Percentiles rank a stretch among this genome's conserved stretches.
Evolutionary conservation across 2,329 filamentous ascomycete species (phyloP).

Genomic region (Aspergillus sojae): DNA sequence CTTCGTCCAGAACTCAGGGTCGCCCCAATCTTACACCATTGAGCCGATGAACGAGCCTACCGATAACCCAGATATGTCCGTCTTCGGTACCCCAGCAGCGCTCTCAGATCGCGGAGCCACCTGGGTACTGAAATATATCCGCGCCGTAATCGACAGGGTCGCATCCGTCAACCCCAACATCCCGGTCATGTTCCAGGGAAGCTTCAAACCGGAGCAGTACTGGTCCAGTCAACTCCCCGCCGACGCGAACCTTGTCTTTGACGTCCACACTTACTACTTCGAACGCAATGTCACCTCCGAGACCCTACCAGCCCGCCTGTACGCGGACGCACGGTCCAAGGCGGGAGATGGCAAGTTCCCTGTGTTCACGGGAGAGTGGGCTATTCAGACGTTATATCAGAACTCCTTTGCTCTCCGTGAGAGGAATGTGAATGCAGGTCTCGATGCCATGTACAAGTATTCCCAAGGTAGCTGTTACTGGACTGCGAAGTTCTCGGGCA

Average conservation of each 20-base stretch:
- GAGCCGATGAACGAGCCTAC: constrained; percentile 32
- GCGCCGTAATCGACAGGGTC: constrained; percentile 23
- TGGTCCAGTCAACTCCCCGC: constrained; percentile 23
- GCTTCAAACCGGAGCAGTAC: constrained; percentile 26
- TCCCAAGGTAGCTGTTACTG: constrained; percentile 26
- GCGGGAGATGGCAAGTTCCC: constrained; percentile 24
- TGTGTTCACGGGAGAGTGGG: constrained; percentile 29
- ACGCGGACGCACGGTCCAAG: constrained; percentile 19
- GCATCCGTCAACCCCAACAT: constrained; percentile 18
- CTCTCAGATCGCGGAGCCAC: constrained; percentile 25
- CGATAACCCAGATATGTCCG: constrained; percentile 24
- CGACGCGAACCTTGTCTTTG: constrained; percentile 27
- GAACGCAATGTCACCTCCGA: constrained; percentile 19
- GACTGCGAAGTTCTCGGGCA: constrained; percentile 22
- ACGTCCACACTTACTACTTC: constrained; percentile 31
- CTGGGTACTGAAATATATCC: constrained; percentile 28
- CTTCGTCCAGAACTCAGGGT: constrained; percentile 22
- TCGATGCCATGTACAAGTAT: constrained; percentile 18
- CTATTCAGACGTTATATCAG: constrained; percentile 20
- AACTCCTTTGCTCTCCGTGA: constrained; percentile 22
- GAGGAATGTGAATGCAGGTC: constrained; percentile 20
- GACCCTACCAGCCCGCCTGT: constrained; percentile 22
- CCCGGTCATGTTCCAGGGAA: constrained; percentile 31
- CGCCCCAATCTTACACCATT: constrained; percentile 25
- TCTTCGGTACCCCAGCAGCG: constrained; percentile 28